These are phyloP conservation scores for Pseudogymnoascus sp. DNA, from an alignment of 2,329 filamentous ascomycete genomes.

Conservation along the genomic window DNA sequence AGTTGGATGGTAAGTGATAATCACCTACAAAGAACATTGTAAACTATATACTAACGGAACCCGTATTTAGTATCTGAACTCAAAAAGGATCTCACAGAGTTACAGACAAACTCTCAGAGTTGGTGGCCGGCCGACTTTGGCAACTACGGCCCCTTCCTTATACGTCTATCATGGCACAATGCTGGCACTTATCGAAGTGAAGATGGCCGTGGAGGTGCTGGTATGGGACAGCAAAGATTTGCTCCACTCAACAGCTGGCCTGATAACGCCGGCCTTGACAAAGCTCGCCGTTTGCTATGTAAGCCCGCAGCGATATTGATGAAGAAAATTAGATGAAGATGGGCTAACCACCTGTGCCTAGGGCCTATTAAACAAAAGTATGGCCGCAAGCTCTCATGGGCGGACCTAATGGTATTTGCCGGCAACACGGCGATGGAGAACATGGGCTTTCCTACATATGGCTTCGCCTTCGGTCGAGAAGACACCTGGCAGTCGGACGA, in stretches of 20 bases:
- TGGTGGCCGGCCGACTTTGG: slow-evolving; percentile 56
- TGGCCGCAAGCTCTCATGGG: slow-evolving; percentile 54
- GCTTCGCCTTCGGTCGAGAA: slow-evolving; percentile 49
- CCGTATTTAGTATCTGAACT: slow-evolving; percentile 29
- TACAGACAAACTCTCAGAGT: slow-evolving; percentile 53
- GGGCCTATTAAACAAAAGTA: slow-evolving; percentile 57
- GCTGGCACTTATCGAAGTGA: slow-evolving; percentile 51
- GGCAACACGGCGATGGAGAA: slow-evolving; percentile 53
- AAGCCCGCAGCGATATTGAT: background rate
- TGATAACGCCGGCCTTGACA: slow-evolving; percentile 52
- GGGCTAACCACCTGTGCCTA: background rate
- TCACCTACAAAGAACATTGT: background rate
- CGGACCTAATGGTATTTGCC: slow-evolving; percentile 47
- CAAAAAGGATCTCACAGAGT: slow-evolving; percentile 46
- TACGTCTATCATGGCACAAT: slow-evolving; percentile 55
- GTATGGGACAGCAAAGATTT: slow-evolving; percentile 51
- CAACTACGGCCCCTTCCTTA: slow-evolving; percentile 51
- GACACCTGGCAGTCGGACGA: slow-evolving; percentile 53
- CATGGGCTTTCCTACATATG: slow-evolving; percentile 49
- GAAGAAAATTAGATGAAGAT: background rate
- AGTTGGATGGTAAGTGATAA: slow-evolving; percentile 42
- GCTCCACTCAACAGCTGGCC: slow-evolving; percentile 56
- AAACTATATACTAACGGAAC: background rate
- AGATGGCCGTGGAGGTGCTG: slow-evolving; percentile 51
- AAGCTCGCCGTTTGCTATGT: slow-evolving; percentile 49